Evolutionary conservation across 345 rosid species (phyloP).

Genomic region (Corchorus capsularis): DNA sequence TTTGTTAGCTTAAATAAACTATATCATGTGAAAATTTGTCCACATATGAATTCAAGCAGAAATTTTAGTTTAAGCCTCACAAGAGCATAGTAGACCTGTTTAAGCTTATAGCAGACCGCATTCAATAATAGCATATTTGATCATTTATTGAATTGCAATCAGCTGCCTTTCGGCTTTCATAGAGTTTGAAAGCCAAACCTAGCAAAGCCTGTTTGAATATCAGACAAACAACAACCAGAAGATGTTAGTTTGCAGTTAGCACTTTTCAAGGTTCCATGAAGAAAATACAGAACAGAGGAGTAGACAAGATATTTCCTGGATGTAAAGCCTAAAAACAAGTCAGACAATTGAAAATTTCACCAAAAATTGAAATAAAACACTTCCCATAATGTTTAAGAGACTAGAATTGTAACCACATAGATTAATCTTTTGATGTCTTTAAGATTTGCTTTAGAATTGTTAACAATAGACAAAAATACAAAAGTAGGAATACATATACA

Average conservation of each 20-base stretch:
- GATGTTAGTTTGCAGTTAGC: not conserved
- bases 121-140: not conserved
- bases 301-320: not conserved
- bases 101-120: not conserved
- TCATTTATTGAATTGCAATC: not conserved
- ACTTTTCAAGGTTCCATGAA: not conserved
- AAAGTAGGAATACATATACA: too few species aligned
- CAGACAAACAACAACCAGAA: not conserved
- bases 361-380: not conserved
- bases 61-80: not conserved
- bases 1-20: conserved; percentile 12
- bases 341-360: not conserved
- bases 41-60: not conserved
- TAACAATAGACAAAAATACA: too few species aligned
- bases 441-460: too few species aligned
- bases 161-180: not conserved
- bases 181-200: not conserved
- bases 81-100: not conserved
- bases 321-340: not conserved
- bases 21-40: not conserved
- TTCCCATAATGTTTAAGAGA: not conserved
- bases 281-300: not conserved
- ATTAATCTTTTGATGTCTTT: too few species aligned
- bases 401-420: not conserved
- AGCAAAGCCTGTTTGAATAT: not conserved